phyloP scores from a whole-genome alignment of 352 stramenopile genomes.

The Phytophthora boehmeriae region DNA sequence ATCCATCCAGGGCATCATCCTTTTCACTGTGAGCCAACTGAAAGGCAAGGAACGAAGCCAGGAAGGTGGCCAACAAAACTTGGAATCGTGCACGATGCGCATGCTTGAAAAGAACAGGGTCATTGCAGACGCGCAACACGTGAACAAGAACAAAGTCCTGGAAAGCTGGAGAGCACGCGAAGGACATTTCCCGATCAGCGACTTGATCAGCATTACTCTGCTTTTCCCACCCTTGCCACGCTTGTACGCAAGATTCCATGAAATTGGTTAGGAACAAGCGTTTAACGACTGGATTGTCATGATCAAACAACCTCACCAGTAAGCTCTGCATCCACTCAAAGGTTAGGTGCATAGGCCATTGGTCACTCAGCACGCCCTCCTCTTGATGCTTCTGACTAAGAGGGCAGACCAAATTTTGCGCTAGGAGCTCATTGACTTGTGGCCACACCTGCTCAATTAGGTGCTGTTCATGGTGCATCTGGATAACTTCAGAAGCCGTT shows the following conservation, averaged over 20 bases:
- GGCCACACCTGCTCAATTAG: conserved; percentile 86
- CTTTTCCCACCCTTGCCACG: conserved; percentile 24
- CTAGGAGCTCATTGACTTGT: conserved; percentile 62
- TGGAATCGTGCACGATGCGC: conserved; percentile 45
- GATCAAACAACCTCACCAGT: conserved; percentile 67
- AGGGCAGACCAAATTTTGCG: conserved; percentile 39
- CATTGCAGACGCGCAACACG: conserved; percentile 64
- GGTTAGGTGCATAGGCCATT: conserved; percentile 66
- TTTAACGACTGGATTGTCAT: conserved; percentile 81
- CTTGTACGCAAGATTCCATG: conserved; percentile 48
- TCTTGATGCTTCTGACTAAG: conserved; percentile 1
- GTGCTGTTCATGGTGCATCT: conserved; percentile 85
- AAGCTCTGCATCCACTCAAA: conserved; percentile 84
- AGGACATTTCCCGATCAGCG: conserved; percentile 38
- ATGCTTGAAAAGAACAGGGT: conserved; percentile 80
- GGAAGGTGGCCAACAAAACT: conserved; percentile 35
- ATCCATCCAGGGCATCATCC: conserved; percentile 26
- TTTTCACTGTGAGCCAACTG: conserved; percentile 25
- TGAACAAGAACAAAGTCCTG: conserved; percentile 57
- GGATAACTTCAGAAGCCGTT: conserved; percentile 77
- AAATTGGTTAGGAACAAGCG: conserved; percentile 76
- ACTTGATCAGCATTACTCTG: background rate
- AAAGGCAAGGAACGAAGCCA: conserved; percentile 47
- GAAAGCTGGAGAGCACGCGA: conserved; percentile 50
- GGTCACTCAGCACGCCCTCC: background rate